A percentile compares a stretch with the other conserved stretches of the same genome.
These are phyloP conservation scores for Setomelanomma holmii DNA, from an alignment of 2,329 filamentous ascomycete species.

Conservation along the genomic window DNA sequence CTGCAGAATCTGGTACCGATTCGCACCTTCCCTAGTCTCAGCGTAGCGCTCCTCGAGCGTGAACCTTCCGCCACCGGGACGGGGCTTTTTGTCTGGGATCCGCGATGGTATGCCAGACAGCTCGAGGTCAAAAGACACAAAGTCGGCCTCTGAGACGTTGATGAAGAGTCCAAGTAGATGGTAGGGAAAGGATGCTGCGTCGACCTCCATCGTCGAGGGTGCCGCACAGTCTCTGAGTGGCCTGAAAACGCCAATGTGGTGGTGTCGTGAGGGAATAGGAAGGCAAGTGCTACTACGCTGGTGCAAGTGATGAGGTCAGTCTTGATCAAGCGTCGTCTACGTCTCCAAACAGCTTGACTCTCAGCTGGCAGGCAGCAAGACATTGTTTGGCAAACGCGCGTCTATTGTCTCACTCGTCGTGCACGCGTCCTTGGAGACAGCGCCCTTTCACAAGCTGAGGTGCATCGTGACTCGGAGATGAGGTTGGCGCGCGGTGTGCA, in stretches of 20 bases:
- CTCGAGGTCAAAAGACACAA: slow-evolving; percentile 71
- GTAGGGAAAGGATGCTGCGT: slow-evolving; percentile 56
- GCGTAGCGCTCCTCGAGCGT: slow-evolving; percentile 67
- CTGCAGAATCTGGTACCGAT: slow-evolving; percentile 70
- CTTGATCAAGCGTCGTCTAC: slow-evolving; percentile 14
- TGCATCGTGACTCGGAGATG: slow-evolving; percentile 2
- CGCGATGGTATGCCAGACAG: slow-evolving; percentile 66
- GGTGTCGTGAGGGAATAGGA: not conserved
- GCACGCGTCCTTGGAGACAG: not conserved
- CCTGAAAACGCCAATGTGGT: too few species aligned
- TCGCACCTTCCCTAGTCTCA: slow-evolving; percentile 66
- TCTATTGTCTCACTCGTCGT: not conserved
- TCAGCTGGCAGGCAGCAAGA: slow-evolving; percentile 7
- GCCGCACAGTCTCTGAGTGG: too few species aligned
- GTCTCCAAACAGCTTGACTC: slow-evolving; percentile 11
- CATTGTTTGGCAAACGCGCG: slow-evolving; percentile 15
- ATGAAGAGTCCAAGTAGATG: slow-evolving; percentile 64
- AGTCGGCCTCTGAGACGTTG: slow-evolving; percentile 65
- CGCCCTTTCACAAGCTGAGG: slow-evolving; percentile 1
- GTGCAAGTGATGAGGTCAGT: slow-evolving; percentile 26
- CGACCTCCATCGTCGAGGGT: slow-evolving; percentile 73
- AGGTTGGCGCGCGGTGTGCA: not conserved
- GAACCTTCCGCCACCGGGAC: slow-evolving; percentile 47
- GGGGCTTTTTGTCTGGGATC: slow-evolving; percentile 47
- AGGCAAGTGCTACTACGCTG: not conserved